Percentiles rank a stretch among this genome's conserved stretches.
Conservation (phyloP, 805 yeast genomes). For the Candida palmyrensis region DNA sequence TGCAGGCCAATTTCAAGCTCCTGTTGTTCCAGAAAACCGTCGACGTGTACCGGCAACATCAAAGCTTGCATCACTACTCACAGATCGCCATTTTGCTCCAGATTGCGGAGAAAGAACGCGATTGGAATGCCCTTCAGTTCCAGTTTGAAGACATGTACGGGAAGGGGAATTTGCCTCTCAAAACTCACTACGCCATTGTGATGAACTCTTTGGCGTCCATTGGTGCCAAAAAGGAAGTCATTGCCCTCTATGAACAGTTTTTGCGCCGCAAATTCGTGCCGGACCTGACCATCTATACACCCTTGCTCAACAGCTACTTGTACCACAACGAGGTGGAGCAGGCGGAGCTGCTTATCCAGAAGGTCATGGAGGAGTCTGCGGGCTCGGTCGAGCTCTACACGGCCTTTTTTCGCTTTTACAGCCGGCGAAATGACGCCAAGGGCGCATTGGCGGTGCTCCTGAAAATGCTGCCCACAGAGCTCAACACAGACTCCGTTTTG, state of each 20-base stretch:
- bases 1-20: slow-evolving; percentile 22
- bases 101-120: slow-evolving; percentile 39
- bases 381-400: too few species aligned
- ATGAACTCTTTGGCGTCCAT: slow-evolving; percentile 53
- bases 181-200: slow-evolving; percentile 53
- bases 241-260: slow-evolving; percentile 45
- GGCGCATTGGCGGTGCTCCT: slow-evolving; percentile 16
- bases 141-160: slow-evolving; percentile 56
- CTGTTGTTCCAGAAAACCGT: slow-evolving; percentile 17
- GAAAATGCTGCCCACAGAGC: slow-evolving; percentile 12
- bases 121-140: slow-evolving; percentile 52
- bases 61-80: slow-evolving; percentile 38
- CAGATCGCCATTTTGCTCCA: slow-evolving; percentile 46
- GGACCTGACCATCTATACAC: slow-evolving; percentile 34
- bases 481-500: slow-evolving; percentile 11
- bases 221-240: slow-evolving; percentile 46
- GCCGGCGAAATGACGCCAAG: too few species aligned
- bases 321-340: slow-evolving; percentile 29
- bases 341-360: too few species aligned
- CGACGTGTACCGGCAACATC: slow-evolving; percentile 29
- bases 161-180: slow-evolving; percentile 47
- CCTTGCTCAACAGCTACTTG: slow-evolving; percentile 41
- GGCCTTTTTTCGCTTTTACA: too few species aligned
- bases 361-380: too few species aligned
- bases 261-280: slow-evolving; percentile 44